These are phyloP conservation scores for Salix exigua DNA, from an alignment of 345 rosid species.

Conservation along the genomic window DNA sequence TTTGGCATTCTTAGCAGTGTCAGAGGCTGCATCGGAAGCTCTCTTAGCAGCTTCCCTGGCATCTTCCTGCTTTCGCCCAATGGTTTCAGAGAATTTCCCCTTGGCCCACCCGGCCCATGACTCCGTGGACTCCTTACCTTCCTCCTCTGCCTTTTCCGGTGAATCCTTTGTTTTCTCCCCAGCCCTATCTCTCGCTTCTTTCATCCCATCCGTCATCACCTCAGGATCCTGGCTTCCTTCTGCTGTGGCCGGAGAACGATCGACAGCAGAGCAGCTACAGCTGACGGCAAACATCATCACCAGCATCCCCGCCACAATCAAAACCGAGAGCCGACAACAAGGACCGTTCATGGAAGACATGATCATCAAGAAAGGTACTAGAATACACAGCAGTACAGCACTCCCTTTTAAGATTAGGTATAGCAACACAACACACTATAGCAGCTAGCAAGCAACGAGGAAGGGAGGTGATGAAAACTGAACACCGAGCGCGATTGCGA, in stretches of 20 bases:
- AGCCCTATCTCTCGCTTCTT: neutral
- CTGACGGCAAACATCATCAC: neutral
- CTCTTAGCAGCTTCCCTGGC: conserved; percentile 19
- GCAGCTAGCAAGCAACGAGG: no score
- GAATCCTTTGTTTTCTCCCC: conserved; percentile 6
- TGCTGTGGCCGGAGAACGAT: conserved; percentile 15
- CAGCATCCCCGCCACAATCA: conserved; percentile 6
- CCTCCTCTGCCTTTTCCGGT: conserved; percentile 5
- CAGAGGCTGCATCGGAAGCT: conserved; percentile 24
- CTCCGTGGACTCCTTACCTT: conserved; percentile 28
- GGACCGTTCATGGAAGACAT: conserved; percentile 21
- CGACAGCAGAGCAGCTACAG: conserved; percentile 18
- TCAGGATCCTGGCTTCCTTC: conserved; percentile 17
- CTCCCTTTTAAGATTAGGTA: no score
- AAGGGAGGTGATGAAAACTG: no score
- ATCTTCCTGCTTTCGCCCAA: conserved; percentile 38
- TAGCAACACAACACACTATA: no score
- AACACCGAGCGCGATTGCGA: no score
- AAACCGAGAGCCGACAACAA: conserved; percentile 11
- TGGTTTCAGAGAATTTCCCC: conserved; percentile 40
- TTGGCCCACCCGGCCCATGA: conserved; percentile 59
- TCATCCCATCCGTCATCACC: neutral
- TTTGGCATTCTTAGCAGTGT: conserved; percentile 23
- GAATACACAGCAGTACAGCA: no score
- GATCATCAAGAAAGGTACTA: neutral